Base-by-base conservation (phyloP, 495 filamentous ascomycete genomes). In the Trichoderma reesei region DNA sequence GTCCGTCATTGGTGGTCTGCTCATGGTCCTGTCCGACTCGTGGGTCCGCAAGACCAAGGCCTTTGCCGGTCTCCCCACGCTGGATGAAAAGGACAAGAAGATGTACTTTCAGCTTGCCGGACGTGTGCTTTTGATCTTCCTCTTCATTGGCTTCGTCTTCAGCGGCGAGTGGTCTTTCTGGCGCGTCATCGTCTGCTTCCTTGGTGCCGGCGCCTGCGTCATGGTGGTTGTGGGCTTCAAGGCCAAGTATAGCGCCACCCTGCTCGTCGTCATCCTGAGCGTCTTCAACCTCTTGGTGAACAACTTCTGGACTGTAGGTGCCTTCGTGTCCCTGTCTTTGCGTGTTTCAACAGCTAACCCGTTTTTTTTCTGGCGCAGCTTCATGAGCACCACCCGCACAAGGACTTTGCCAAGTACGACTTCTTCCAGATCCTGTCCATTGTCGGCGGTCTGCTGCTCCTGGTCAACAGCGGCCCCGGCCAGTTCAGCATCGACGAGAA, bases 141-240 rank as follows among this genome's bases (percentile, higher is more conserved):
- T 98, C 65, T 98, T 98, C 73, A 71, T 96, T 65, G 94, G 94
- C 34, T 98, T 98, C 72, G 88, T 98, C 66, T 96, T 97, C 78
- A 89, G 90, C 41, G 94, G 94, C 59, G 80, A 93, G 70, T 98
- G 94, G 94, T 89, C 85, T 67, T 72, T 96, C 67, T 89, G 90
- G 80, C 83, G 94, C 69, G 78, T 98, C 59, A 64, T 89, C 54
- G 94, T 97, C 39, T 90, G 86, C 68, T 66, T 90, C 62, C 78
- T 97, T 65, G 94, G 94, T 59, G 80, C 92, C 64, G 83, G 96
- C 51, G 92, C 94, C 46, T 98, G 95, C 70, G 86, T 98, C 67
- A 98, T 98, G 94, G 94, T 98, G 65, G 90, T 96, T 48, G 95
- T 98, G 65, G 94, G 94, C 56, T 98, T 98, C 84, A 98, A 98